phyloP scores from a whole-genome alignment of 306 rosid genomes.

The Ziziphus jujuba region DNA sequence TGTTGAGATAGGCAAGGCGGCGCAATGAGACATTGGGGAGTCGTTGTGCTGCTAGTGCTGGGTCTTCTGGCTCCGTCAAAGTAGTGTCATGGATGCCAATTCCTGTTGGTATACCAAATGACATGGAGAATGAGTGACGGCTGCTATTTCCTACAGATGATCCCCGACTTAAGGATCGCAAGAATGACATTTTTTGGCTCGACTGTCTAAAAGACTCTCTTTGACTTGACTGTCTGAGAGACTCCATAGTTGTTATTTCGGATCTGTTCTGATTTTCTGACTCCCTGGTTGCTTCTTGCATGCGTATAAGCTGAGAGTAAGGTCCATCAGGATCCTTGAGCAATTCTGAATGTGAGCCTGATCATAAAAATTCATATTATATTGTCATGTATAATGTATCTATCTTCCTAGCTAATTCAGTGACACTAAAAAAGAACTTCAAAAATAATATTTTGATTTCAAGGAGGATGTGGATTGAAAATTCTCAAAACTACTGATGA shows the following conservation, averaged over 20 bases:
- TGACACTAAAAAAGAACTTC: neutral
- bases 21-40: constrained; percentile 47
- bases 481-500: no score
- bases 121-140: constrained; percentile 64
- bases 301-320: constrained; percentile 73
- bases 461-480: no score
- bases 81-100: constrained; percentile 42
- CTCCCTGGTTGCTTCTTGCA: constrained; percentile 62
- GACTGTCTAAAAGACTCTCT: constrained; percentile 61
- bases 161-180: constrained; percentile 65
- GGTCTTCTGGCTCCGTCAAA: constrained; percentile 16
- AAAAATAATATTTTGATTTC: no score
- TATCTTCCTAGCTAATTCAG: no score
- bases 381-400: neutral
- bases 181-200: constrained; percentile 53
- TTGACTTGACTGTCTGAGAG: constrained; percentile 59
- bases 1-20: constrained; percentile 83
- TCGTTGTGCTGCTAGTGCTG: constrained; percentile 22
- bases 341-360: constrained; percentile 70
- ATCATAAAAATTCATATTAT: constrained; percentile 5
- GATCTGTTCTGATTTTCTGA: constrained; percentile 39
- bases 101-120: constrained; percentile 74
- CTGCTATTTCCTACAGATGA: constrained; percentile 72
- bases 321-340: constrained; percentile 75
- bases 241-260: constrained; percentile 41